Percentiles rank a stretch among this genome's conserved stretches.
These are phyloP conservation scores for Pestalotiopsis fici DNA, from an alignment of 2,329 filamentous ascomycete species.

Conservation along the genomic window DNA sequence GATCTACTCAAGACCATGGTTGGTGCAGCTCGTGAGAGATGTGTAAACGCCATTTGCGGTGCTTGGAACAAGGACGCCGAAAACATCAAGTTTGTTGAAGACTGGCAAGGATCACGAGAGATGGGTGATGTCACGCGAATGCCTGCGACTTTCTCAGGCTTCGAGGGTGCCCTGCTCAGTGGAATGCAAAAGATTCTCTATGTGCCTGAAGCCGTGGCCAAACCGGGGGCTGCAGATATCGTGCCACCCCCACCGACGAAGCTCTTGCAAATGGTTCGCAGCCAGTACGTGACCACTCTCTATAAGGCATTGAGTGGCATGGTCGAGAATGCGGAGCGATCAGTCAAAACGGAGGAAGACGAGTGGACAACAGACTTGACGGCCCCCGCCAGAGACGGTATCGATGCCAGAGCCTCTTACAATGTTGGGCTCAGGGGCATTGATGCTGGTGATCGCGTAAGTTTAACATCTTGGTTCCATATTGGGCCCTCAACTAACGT, in stretches of 20 bases:
- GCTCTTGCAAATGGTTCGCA: constrained; percentile 84
- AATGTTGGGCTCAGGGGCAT: constrained; percentile 47
- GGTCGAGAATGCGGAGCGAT: constrained; percentile 91
- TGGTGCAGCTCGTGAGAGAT: constrained; percentile 78
- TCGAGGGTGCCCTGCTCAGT: constrained; percentile 77
- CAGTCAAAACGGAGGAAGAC: constrained; percentile 64
- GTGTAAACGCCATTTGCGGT: constrained; percentile 80
- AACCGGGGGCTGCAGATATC: constrained; percentile 73
- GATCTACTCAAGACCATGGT: constrained; percentile 79
- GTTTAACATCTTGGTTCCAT: constrained; percentile 22
- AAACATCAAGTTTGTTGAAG: constrained; percentile 87
- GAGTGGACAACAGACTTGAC: constrained; percentile 57
- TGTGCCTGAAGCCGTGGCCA: constrained; percentile 80
- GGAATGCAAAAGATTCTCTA: constrained; percentile 97
- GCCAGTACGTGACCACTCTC: constrained; percentile 88
- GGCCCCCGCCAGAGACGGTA: constrained; percentile 33
- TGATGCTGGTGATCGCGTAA: constrained; percentile 58
- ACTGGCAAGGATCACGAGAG: constrained; percentile 85
- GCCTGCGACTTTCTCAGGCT: constrained; percentile 82
- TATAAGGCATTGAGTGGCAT: constrained; percentile 95
- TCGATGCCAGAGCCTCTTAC: constrained; percentile 32
- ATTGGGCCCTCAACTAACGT: background rate
- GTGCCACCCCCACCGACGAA: constrained; percentile 85
- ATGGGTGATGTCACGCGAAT: constrained; percentile 87
- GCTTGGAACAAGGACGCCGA: constrained; percentile 95